Conservation (phyloP, 495 filamentous ascomycete genomes). For the Echria macrotheca region DNA sequence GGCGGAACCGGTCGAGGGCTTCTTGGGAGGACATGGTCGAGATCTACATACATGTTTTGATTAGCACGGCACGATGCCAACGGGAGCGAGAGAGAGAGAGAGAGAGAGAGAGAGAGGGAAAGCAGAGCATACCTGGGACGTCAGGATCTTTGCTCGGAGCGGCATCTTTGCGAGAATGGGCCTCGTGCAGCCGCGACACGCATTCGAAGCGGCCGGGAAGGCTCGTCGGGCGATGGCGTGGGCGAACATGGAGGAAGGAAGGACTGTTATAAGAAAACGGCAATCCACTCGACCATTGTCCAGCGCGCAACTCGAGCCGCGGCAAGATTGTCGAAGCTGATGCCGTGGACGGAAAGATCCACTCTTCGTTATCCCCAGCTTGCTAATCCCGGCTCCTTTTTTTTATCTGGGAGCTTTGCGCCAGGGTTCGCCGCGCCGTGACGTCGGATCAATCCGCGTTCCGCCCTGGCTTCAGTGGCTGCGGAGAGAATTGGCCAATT, state of each 20-base stretch:
- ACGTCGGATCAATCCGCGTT: conserved; percentile 4
- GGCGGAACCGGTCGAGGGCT: too few relatives aligned
- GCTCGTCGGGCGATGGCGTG: conserved; percentile 34
- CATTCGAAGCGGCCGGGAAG: conserved; percentile 32
- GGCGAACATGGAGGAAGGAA: conserved; percentile 36
- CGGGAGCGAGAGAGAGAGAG: background rate
- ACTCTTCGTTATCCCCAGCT: too few relatives aligned
- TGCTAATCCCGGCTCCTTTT: too few relatives aligned
- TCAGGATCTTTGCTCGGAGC: conserved; percentile 74
- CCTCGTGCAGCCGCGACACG: conserved; percentile 30
- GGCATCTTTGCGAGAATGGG: conserved; percentile 63
- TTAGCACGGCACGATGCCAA: too few relatives aligned
- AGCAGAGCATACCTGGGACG: conserved; percentile 44
- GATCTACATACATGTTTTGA: too few relatives aligned
- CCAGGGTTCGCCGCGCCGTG: background rate
- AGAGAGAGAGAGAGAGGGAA: background rate
- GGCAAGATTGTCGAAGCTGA: background rate
- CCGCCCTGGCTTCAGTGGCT: too few relatives aligned
- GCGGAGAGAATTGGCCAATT: too few relatives aligned
- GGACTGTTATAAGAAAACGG: background rate
- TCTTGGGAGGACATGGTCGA: conserved; percentile 36
- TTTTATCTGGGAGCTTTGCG: background rate
- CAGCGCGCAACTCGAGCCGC: conserved; percentile 2
- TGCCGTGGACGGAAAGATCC: background rate
- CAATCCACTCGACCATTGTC: conserved; percentile 9